Evolutionary conservation across 768 basidiomycete genomes (phyloP).

Genomic region (Boletus rubropictus): DNA sequence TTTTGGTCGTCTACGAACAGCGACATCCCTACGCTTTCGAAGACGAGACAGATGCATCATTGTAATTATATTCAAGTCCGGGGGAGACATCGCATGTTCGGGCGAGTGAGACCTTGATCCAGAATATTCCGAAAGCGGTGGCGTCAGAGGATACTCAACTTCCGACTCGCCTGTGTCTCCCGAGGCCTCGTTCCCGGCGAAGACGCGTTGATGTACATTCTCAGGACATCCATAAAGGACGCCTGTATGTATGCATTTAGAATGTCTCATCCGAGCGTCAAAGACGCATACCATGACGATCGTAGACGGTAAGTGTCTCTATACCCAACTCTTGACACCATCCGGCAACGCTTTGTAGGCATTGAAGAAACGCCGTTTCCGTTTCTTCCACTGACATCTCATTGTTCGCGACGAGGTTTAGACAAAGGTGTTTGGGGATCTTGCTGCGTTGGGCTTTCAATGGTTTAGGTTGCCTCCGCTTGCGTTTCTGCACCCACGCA

Average conservation of each 20-base stretch:
- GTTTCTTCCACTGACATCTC: constrained; percentile 31
- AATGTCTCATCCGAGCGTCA: neutral
- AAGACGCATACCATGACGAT: constrained; percentile 53
- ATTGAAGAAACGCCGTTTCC: constrained; percentile 45
- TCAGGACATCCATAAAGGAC: constrained; percentile 36
- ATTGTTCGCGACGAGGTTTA: constrained; percentile 51
- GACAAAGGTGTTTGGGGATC: constrained; percentile 59
- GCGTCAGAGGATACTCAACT: constrained; percentile 65
- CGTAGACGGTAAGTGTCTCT: constrained; percentile 62
- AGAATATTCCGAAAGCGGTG: constrained; percentile 70
- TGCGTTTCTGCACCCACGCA: constrained; percentile 37
- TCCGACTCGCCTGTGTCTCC: constrained; percentile 47
- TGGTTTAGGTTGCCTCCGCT: constrained; percentile 38
- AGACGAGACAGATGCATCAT: constrained; percentile 11
- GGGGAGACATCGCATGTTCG: constrained; percentile 16
- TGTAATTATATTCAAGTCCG: constrained; percentile 17
- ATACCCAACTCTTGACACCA: constrained; percentile 68
- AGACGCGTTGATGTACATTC: constrained; percentile 37
- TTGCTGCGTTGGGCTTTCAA: constrained; percentile 50
- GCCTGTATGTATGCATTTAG: constrained; percentile 30
- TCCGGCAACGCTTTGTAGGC: constrained; percentile 43
- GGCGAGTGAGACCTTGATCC: constrained; percentile 62
- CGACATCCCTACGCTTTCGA: constrained; percentile 23
- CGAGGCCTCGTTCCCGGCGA: constrained; percentile 18
- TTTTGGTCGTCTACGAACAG: constrained; percentile 20